Percentiles rank a stretch among this genome's conserved stretches.
phyloP scores from a whole-genome alignment of 2,329 filamentous ascomycete species.

The Fusarium nelsonii region DNA sequence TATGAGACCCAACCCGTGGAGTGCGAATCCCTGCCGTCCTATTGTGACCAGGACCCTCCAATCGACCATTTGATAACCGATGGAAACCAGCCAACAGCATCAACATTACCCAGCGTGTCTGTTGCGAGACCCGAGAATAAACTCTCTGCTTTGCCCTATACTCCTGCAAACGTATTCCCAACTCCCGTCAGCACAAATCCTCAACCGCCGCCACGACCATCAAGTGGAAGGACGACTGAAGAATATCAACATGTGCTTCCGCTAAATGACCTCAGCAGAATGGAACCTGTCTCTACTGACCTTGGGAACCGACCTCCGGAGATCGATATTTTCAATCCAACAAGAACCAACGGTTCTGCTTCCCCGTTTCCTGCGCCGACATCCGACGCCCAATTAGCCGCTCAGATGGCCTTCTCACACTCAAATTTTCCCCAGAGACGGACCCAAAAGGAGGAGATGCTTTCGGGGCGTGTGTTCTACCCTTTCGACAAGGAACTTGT shows the following conservation, averaged over 20 bases:
- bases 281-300: constrained; percentile 67
- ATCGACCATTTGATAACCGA: constrained; percentile 70
- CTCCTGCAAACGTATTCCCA: constrained; percentile 68
- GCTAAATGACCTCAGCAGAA: constrained; percentile 69
- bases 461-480: constrained; percentile 81
- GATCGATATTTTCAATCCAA: constrained; percentile 67
- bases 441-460: constrained; percentile 92
- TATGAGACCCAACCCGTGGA: constrained; percentile 58
- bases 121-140: constrained; percentile 71
- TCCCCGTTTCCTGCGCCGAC: constrained; percentile 55
- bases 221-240: constrained; percentile 64
- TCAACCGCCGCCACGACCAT: constrained; percentile 57
- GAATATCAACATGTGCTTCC: constrained; percentile 72
- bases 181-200: constrained; percentile 72
- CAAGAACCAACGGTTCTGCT: constrained; percentile 62
- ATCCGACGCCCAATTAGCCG: constrained; percentile 66
- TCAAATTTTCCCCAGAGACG: constrained; percentile 62
- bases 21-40: constrained; percentile 69
- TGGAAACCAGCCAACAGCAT: constrained; percentile 70
- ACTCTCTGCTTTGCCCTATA: constrained; percentile 69
- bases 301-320: constrained; percentile 66
- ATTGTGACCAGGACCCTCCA: constrained; percentile 71
- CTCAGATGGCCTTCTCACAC: constrained; percentile 70
- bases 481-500: constrained; percentile 83
- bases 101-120: constrained; percentile 69